A percentile compares a stretch with the other conserved stretches of the same genome.
These are phyloP conservation scores for Phytopythium oedochilum DNA, from an alignment of 352 stramenopile genomes.

Conservation along the genomic window DNA sequence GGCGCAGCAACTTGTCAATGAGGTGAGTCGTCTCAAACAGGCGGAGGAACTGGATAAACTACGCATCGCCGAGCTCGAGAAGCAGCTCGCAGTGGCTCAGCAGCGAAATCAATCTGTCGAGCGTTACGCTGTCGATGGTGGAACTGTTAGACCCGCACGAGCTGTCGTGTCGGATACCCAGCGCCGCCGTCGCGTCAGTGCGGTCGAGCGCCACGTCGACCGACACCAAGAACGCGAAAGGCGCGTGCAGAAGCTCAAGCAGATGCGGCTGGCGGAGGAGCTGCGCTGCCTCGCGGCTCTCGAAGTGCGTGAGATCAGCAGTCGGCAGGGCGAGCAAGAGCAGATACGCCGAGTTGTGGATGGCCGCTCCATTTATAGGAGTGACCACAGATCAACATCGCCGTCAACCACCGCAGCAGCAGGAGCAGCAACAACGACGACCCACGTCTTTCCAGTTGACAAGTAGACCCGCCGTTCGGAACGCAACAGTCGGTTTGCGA, in stretches of 20 bases:
- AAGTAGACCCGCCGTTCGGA: too few species aligned
- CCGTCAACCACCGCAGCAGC: too few species aligned
- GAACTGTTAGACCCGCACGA: neutral
- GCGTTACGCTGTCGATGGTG: neutral
- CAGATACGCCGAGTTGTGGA: too few species aligned
- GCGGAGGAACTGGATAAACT: constrained; percentile 1
- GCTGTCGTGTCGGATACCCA: neutral
- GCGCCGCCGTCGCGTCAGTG: neutral
- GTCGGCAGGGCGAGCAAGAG: neutral
- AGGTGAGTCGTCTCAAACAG: constrained; percentile 1
- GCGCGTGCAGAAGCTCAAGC: constrained; percentile 1
- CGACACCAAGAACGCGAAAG: neutral
- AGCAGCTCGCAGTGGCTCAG: constrained; percentile 1
- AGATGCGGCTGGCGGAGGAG: constrained; percentile 6
- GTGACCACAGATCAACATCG: too few species aligned
- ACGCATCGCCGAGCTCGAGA: constrained; percentile 3
- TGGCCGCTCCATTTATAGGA: too few species aligned
- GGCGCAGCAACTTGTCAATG: neutral
- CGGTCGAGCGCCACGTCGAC: neutral
- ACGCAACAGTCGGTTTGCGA: too few species aligned
- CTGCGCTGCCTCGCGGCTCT: constrained; percentile 3
- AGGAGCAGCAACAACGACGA: too few species aligned
- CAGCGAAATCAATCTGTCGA: neutral
- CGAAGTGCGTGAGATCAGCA: constrained; percentile 6
- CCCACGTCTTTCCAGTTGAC: too few species aligned